Evolutionary conservation across 192 early-diverging fungal genomes (phyloP).

Genomic region (Entophlyctis luteolus): DNA sequence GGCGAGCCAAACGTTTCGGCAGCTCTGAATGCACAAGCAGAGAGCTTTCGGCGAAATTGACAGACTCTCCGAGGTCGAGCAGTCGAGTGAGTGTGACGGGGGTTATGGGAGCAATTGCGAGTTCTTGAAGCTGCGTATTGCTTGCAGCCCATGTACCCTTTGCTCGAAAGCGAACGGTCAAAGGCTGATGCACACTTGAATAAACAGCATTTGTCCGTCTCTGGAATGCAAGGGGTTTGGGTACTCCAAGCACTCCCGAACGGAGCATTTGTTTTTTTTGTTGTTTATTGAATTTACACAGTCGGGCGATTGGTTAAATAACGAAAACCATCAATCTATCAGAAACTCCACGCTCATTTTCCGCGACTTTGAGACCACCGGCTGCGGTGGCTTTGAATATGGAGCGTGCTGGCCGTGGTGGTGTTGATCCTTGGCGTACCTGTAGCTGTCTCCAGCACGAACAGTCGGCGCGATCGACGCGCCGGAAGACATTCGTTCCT

Average conservation of each 20-base stretch:
- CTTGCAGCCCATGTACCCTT: conserved; percentile 12
- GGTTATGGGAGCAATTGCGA: conserved; percentile 51
- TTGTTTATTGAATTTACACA: neutral
- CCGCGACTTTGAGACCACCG: too few species aligned
- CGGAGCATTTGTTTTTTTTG: too few species aligned
- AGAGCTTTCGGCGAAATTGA: conserved; percentile 23
- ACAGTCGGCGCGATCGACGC: too few species aligned
- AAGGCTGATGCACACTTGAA: neutral
- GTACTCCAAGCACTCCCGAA: too few species aligned
- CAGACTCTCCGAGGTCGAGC: conserved; percentile 65
- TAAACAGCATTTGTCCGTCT: too few species aligned
- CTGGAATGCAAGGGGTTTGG: too few species aligned
- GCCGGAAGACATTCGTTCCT: too few species aligned
- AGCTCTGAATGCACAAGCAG: conserved; percentile 60
- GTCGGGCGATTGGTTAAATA: neutral
- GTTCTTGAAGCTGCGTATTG: conserved; percentile 10
- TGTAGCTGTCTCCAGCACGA: too few species aligned
- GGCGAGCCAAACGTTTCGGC: conserved; percentile 82
- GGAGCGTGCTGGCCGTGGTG: too few species aligned
- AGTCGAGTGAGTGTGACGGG: conserved; percentile 77
- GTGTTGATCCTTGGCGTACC: too few species aligned
- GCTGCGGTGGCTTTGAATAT: too few species aligned
- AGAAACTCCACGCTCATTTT: neutral
- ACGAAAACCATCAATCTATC: neutral
- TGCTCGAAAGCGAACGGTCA: neutral